phyloP scores from a whole-genome alignment of 2,329 filamentous ascomycete species.

The Nemania sp. region DNA sequence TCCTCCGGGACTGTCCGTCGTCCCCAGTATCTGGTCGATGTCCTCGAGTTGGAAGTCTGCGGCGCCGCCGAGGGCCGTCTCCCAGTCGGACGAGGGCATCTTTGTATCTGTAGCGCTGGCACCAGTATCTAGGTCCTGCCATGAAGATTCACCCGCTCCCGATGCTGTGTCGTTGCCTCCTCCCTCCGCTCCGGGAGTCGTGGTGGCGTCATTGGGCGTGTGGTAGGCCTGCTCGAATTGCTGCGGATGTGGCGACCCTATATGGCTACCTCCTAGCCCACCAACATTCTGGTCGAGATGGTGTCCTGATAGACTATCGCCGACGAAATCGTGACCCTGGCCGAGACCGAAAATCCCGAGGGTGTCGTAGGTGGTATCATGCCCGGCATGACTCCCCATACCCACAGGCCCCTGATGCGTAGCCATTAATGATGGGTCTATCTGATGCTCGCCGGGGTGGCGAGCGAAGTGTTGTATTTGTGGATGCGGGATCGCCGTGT shows the following conservation, averaged over 20 bases:
- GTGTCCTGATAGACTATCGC: constrained; percentile 39
- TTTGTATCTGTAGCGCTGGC: constrained; percentile 26
- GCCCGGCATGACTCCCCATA: constrained; percentile 7
- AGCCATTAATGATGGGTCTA: constrained; percentile 38
- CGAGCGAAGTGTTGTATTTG: constrained; percentile 18
- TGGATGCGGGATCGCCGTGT: constrained; percentile 24
- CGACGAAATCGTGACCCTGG: constrained; percentile 33
- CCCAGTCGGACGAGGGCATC: constrained; percentile 41
- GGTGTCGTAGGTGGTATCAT: constrained; percentile 37
- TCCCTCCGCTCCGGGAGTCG: constrained; percentile 33
- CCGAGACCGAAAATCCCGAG: constrained; percentile 41
- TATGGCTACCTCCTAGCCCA: constrained; percentile 35
- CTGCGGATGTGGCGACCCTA: constrained; percentile 36
- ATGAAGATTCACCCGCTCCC: constrained; percentile 21
- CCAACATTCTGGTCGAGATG: constrained; percentile 35
- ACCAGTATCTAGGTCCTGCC: constrained; percentile 37
- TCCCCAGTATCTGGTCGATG: constrained; percentile 45
- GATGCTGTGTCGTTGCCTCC: constrained; percentile 3
- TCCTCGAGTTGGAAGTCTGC: constrained; percentile 43
- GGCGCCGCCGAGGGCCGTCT: constrained; percentile 38
- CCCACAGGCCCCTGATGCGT: constrained; percentile 17
- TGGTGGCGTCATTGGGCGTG: constrained; percentile 18
- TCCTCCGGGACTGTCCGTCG: constrained; percentile 41
- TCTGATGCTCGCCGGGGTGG: constrained; percentile 32
- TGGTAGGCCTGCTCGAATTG: constrained; percentile 40